Evolutionary conservation across 169 alveolate genomes (phyloP), one percentile per base, ranked within the genome.

Genomic region (Plasmodium cynomolgi): DNA sequence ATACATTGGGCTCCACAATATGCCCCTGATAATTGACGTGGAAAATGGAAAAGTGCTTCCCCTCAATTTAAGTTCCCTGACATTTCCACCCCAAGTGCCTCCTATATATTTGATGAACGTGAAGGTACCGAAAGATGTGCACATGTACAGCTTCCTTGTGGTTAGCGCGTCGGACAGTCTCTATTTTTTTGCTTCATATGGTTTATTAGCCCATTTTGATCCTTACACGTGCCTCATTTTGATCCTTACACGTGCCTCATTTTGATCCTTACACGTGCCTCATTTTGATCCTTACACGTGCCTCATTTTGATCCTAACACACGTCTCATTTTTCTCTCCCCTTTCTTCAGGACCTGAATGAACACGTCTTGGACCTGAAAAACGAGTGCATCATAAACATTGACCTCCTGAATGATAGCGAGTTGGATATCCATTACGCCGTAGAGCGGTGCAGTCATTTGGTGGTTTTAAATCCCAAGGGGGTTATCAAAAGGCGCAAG

Each of bases 11-110:
- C 84, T 91, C 29, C 92, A 91, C 68, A 91, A 91, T 33, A 91
- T 82, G 92, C 95, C 95, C 82, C 58, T 91, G 77, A 91, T 91
- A 29, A 82, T 91, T 50, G 95, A 82, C 29, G 92, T 91, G 17
- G 92, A 91, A 91, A 81, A 91, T 82, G 95, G 95, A 72, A 91
- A 91, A 74, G 68, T 71, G 37, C 85, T 91, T 81, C 92, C 95
- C 29, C 44, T 91, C 37, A 91, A 79, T 72, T 37, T 91, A 17
- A 71, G 74, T 34, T 71, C 92, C 41, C 47, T 91, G 5, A 91
- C 95, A 5, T 73, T 81, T 83, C 82, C 82, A 17, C 95, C 91
- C 5, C 54, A 82, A 26, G 62, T 91, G 11, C 95, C 95, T 9
- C 85, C 92, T n/a, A 82, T 91, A 31, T 81, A 81, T 79, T 47